A percentile compares a stretch with the other conserved stretches of the same genome.
Evolutionary conservation across 176 grass and related monocot genomes (phyloP).

Genomic region (Bromus sterilis): DNA sequence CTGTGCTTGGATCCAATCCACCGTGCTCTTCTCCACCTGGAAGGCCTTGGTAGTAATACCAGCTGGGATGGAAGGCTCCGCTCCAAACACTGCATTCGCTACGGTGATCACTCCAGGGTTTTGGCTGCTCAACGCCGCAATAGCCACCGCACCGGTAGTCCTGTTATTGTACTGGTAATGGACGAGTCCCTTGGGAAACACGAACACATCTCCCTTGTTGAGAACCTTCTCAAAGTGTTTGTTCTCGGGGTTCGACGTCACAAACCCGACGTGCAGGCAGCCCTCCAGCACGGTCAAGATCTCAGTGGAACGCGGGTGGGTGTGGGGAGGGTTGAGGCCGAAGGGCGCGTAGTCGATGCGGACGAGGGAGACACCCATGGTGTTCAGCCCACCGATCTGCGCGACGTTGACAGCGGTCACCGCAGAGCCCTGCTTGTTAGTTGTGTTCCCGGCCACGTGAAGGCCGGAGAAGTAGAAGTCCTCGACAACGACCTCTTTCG

Average conservation of each 20-base stretch:
- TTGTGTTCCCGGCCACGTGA: conserved; percentile 13
- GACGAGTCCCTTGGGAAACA: conserved; percentile 21
- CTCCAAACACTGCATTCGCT: too few species aligned
- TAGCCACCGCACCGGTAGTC: neutral
- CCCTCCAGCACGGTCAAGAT: conserved; percentile 28
- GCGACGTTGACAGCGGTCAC: conserved; percentile 18
- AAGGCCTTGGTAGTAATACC: too few species aligned
- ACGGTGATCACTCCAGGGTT: too few species aligned
- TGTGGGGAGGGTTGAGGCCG: conserved; percentile 36
- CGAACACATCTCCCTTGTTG: conserved; percentile 15
- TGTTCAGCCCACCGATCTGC: conserved; percentile 30
- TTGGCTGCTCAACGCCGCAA: conserved; percentile 9
- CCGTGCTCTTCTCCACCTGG: too few species aligned
- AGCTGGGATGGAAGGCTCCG: too few species aligned
- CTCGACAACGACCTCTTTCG: neutral
- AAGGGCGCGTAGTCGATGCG: conserved; percentile 29
- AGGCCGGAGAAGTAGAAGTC: conserved; percentile 13
- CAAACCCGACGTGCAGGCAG: conserved; percentile 29
- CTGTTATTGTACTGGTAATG: conserved; percentile 38
- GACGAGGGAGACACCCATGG: conserved; percentile 5
- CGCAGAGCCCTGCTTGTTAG: conserved; percentile 15
- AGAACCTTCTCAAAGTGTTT: conserved; percentile 12
- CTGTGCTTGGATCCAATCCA: too few species aligned
- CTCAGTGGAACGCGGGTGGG: neutral
- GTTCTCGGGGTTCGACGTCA: neutral